phyloP scores from a whole-genome alignment of 352 stramenopile genomes.

The Nothophytophthora sp. region DNA sequence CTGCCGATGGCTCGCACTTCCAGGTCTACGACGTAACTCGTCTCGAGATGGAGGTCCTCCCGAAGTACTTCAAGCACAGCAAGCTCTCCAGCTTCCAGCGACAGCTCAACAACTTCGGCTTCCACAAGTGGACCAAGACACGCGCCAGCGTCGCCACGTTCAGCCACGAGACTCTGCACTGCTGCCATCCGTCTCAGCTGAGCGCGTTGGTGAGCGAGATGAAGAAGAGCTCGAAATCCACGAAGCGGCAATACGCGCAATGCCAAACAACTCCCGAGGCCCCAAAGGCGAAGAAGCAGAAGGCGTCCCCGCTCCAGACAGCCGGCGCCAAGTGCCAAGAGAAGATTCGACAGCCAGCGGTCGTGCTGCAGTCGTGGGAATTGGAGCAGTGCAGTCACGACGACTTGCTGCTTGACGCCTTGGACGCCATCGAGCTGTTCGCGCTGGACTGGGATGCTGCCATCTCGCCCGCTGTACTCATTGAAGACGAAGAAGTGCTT shows the following conservation, averaged over 20 bases:
- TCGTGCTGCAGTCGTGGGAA: slow-evolving; percentile 4
- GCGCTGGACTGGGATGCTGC: slow-evolving; percentile 18
- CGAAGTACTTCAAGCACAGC: slow-evolving; percentile 94
- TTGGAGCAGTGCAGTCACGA: neutral
- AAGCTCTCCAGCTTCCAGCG: slow-evolving; percentile 93
- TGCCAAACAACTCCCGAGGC: too few relatives aligned
- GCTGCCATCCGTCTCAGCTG: slow-evolving; percentile 60
- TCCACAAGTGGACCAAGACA: slow-evolving; percentile 88
- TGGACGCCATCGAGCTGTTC: slow-evolving; percentile 16
- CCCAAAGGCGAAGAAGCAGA: slow-evolving; percentile 17
- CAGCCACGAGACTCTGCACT: slow-evolving; percentile 67
- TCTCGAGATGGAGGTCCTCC: slow-evolving; percentile 76
- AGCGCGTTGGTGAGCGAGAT: slow-evolving; percentile 48
- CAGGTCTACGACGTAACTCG: slow-evolving; percentile 67
- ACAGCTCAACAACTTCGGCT: slow-evolving; percentile 94
- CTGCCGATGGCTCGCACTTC: slow-evolving; percentile 65
- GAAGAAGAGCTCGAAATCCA: slow-evolving; percentile 10
- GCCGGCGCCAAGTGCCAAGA: slow-evolving; percentile 1
- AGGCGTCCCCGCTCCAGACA: slow-evolving; percentile 20
- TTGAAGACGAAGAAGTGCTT: neutral
- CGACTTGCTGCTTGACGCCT: slow-evolving; percentile 5
- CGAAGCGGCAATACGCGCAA: too few relatives aligned
- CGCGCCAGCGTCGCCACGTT: slow-evolving; percentile 81
- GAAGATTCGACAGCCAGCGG: neutral
- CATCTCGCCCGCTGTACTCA: neutral